Evolutionary conservation across 371 early-diverging fungal genomes (phyloP), one percentile per base, ranked within the genome.

Genomic region (Capillidium heterosporum): DNA sequence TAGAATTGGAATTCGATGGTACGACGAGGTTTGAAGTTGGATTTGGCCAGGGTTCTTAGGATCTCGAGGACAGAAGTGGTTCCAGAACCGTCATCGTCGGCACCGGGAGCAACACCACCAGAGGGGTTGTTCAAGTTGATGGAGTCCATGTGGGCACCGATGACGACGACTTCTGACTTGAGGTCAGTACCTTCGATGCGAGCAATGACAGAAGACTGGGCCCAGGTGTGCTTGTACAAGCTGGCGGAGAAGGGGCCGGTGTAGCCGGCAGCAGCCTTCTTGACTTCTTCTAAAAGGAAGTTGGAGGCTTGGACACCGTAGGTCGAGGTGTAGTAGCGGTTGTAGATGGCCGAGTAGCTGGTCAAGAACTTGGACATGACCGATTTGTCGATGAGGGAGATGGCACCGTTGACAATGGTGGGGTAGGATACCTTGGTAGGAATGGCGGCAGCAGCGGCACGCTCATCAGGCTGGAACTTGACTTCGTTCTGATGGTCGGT

Each of bases 1-100:
- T 89, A 94, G 87, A 89, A 96, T 68, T 94, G 95, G 76, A 95
- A 93, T 63, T 95, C 95, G 32, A 96, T 82, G n/a, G 91, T 78
- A 52, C 85, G 72, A 35, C 72, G 62, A n/a, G 92, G 93, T 26
- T 69, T 71, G 65, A 91, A 87, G 0, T 77, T 81, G 39, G 70
- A 72, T 17, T 71, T 58, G 32, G 91, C 71, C 1, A 92, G 64
- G 35, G 66, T 74, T 31, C 87, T 77, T 75, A 89, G 81, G 24
- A 88, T 80, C 65, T 94, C 94, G 43, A 93, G 70, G 46, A 88
- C 86, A 0, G 91, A 86, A 1, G 82, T 79, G 0, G 86, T 83
- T 15, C 97, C 97, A 52, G 83, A 81, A 32, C 89, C 94, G 71
- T 89, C 87, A 61, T 91, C 92, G 71, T 90, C 81, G 21, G 79